These are phyloP conservation scores for Thalassiosira livingstoniorum DNA, from an alignment of 352 stramenopile species.

Conservation along the genomic window DNA sequence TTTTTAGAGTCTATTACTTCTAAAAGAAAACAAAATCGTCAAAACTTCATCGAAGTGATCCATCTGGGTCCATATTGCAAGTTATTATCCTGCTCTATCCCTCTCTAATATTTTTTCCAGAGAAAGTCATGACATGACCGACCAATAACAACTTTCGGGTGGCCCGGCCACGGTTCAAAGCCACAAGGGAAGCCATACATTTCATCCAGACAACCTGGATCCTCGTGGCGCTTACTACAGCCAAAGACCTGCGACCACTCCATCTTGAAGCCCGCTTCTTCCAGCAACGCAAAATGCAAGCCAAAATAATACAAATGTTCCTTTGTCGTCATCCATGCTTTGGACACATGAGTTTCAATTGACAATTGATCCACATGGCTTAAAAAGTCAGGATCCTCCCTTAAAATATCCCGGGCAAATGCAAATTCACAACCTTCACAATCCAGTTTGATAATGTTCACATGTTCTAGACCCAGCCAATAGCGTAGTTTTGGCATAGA, in stretches of 20 bases:
- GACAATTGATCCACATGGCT: conserved; percentile 69
- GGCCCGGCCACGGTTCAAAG: conserved; percentile 46
- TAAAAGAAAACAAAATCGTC: neutral
- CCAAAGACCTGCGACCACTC: conserved; percentile 64
- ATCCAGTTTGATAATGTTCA: conserved; percentile 72
- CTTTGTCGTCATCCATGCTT: conserved; percentile 61
- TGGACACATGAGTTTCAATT: conserved; percentile 70
- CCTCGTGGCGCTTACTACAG: conserved; percentile 61
- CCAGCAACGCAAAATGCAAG: conserved; percentile 64
- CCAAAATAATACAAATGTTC: conserved; percentile 76
- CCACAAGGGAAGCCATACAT: conserved; percentile 59
- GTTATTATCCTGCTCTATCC: neutral
- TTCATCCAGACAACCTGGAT: conserved; percentile 59
- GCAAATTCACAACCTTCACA: conserved; percentile 71
- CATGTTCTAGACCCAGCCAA: conserved; percentile 59
- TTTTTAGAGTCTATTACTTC: too few relatives aligned
- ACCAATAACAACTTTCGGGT: conserved; percentile 48
- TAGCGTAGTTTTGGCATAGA: conserved; percentile 55
- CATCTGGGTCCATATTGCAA: neutral
- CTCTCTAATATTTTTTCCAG: conserved; percentile 40
- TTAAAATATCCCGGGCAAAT: conserved; percentile 67
- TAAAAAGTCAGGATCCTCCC: conserved; percentile 67
- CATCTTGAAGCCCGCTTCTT: conserved; percentile 70
- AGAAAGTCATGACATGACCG: conserved; percentile 62
- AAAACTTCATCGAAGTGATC: neutral